Percentiles rank a stretch among this genome's conserved stretches.
These are phyloP conservation scores for Jaenimonas drosophilae DNA, from an alignment of 208 protist genomes.

Conservation along the genomic window DNA sequence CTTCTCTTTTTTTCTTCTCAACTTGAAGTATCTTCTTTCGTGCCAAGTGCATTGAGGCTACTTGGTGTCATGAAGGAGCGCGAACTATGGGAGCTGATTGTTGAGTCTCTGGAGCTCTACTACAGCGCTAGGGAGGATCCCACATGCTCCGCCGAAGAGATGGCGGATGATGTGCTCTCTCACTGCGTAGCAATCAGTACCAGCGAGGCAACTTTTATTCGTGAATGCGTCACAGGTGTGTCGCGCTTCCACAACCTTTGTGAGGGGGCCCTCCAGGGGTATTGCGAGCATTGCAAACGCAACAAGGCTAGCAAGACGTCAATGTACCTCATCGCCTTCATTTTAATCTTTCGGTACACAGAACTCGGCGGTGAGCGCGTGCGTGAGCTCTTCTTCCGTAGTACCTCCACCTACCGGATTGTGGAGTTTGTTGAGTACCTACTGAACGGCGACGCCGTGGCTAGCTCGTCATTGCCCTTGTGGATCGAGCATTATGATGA, in stretches of 20 bases:
- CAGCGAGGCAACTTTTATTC: slow-evolving; percentile 25
- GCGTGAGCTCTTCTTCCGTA: slow-evolving; percentile 37
- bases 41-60: background rate
- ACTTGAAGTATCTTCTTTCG: background rate
- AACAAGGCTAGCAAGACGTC: slow-evolving; percentile 26
- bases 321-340: slow-evolving; percentile 69
- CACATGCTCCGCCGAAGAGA: slow-evolving; percentile 24
- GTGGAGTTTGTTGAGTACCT: slow-evolving; percentile 62
- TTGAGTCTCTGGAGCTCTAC: slow-evolving; percentile 26
- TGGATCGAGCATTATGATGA: slow-evolving; percentile 48
- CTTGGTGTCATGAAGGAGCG: slow-evolving; percentile 25
- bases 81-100: slow-evolving; percentile 39
- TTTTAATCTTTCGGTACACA: slow-evolving; percentile 58
- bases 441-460: slow-evolving; percentile 15
- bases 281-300: slow-evolving; percentile 50
- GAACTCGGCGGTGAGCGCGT: slow-evolving; percentile 27
- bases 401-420: slow-evolving; percentile 29
- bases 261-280: slow-evolving; percentile 64
- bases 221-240: slow-evolving; percentile 35
- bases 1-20: slow-evolving; percentile 4
- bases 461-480: slow-evolving; percentile 20
- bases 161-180: slow-evolving; percentile 22
- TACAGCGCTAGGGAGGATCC: slow-evolving; percentile 4
- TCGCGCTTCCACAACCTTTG: slow-evolving; percentile 44
- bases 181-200: slow-evolving; percentile 6